Percentiles rank a stretch among this genome's conserved stretches.
These are phyloP conservation scores for Fraxinus quadrangulata DNA, from an alignment of 257 asterid species.

Conservation along the genomic window DNA sequence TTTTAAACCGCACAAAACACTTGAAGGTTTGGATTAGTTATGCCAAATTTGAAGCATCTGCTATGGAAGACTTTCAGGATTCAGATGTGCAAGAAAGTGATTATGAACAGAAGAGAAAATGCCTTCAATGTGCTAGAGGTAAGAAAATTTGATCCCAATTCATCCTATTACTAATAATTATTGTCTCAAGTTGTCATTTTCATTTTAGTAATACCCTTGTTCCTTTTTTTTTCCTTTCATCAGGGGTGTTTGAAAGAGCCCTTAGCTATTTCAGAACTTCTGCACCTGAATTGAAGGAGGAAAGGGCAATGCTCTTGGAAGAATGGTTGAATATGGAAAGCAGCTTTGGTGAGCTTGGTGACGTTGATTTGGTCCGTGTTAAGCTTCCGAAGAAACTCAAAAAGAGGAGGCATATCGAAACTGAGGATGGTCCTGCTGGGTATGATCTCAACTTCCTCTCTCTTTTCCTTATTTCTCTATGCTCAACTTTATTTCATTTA, in stretches of 20 bases:
- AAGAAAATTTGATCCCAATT: conserved; percentile 22
- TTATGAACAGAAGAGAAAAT: conserved; percentile 44
- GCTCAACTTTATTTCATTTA: background rate
- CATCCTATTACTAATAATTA: background rate
- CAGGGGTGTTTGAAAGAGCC: conserved; percentile 85
- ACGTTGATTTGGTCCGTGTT: conserved; percentile 61
- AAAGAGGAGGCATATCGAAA: conserved; percentile 81
- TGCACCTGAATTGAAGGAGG: conserved; percentile 89
- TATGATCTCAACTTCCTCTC: conserved; percentile 34
- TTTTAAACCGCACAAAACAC: conserved; percentile 85
- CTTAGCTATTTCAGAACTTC: conserved; percentile 65
- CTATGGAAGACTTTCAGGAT: conserved; percentile 47
- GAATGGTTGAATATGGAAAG: conserved; percentile 82
- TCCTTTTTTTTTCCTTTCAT: conserved; percentile 16
- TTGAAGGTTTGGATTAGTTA: conserved; percentile 97
- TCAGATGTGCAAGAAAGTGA: conserved; percentile 54
- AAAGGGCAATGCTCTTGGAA: conserved; percentile 88
- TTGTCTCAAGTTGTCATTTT: background rate
- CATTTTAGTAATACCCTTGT: conserved; percentile 14
- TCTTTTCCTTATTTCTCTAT: background rate
- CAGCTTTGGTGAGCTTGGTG: conserved; percentile 77
- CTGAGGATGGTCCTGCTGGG: conserved; percentile 87
- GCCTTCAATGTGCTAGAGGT: conserved; percentile 85
- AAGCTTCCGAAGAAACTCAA: conserved; percentile 92
- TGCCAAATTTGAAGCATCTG: conserved; percentile 91